Base-by-base conservation (phyloP, 139 green algal genomes). In the Tetradesmus obliquus region DNA sequence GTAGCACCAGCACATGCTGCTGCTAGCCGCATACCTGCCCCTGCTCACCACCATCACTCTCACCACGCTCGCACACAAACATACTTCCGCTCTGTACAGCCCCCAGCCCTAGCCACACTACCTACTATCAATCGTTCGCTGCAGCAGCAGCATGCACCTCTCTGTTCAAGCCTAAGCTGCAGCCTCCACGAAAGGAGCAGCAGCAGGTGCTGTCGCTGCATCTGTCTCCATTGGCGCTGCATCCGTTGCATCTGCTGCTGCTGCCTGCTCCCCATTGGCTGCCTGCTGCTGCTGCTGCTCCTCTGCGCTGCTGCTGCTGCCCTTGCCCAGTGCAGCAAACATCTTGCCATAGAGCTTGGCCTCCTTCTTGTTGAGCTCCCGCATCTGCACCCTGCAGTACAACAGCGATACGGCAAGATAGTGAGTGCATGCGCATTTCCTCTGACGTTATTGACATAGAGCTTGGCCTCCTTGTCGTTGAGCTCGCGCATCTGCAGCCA, bases 361-460 rank as follows among this genome's bases (percentile, higher is more conserved):
- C 90, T 98, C 95, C 91, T 97, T 96, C 93, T 96, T 95, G 86
- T 93, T 94, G 66, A 93, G 91, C 69, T 95, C 91, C 4, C 90
- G 88, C 90, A 93, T 72, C 12, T 90, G 85, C 20, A 88, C 32
- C 83, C 80, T 91, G 55, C 32, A 91, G 91, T 53, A 93, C 3
- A 7, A 7, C 32, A 45, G 15, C 9, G 10, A 10, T 84, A 10
- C 1, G 24, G 79, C 10, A 32, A 81, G n/a, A 8, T 32, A 22
- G 53, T 60, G n/a, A 53, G 86, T 32, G 45, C 55, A 79, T 79
- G 13, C 17, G 55, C 55, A 80, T 7, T 45, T 45, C 32, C 32
- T 45, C 32, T 45, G 32, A 45, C 32, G 32, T 45, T 45, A 45
- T 91, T 95, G 74, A 91, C 94, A 88, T 96, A 97, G 5, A 97